These are phyloP conservation scores for Sporothrix luriei DNA, from an alignment of 2,329 filamentous ascomycete species.

Conservation along the genomic window DNA sequence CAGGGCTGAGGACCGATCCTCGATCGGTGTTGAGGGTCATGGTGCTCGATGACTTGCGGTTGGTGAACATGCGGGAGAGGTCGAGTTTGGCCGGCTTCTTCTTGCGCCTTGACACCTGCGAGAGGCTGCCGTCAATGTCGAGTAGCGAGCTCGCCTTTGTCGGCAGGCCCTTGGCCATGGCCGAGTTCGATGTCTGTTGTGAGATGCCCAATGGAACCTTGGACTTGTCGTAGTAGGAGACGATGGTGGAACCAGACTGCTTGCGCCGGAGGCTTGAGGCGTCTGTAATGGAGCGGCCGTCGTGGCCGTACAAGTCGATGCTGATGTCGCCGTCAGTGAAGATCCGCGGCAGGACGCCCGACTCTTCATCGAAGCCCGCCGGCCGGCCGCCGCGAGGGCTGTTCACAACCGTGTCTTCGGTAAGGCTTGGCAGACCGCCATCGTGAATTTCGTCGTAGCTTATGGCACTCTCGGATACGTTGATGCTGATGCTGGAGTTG, in stretches of 20 bases:
- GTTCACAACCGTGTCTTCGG: slow-evolving; percentile 38
- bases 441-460: slow-evolving; percentile 40
- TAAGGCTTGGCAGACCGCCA: slow-evolving; percentile 38
- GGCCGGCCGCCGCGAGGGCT: slow-evolving; percentile 37
- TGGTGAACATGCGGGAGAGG: slow-evolving; percentile 48
- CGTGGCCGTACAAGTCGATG: slow-evolving; percentile 33
- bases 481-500: slow-evolving; percentile 50
- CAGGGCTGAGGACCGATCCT: slow-evolving; percentile 44
- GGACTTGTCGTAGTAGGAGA: slow-evolving; percentile 59
- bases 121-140: slow-evolving; percentile 48
- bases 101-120: slow-evolving; percentile 42
- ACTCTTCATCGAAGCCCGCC: slow-evolving; percentile 52
- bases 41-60: slow-evolving; percentile 39
- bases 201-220: slow-evolving; percentile 60
- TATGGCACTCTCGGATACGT: slow-evolving; percentile 48
- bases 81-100: slow-evolving; percentile 56
- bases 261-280: slow-evolving; percentile 52
- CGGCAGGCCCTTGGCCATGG: slow-evolving; percentile 60
- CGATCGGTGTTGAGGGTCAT: slow-evolving; percentile 27
- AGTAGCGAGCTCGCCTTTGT: slow-evolving; percentile 49
- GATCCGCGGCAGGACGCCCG: slow-evolving; percentile 48
- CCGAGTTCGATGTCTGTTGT: slow-evolving; percentile 61
- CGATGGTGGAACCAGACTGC: slow-evolving; percentile 58
- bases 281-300: slow-evolving; percentile 44
- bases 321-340: slow-evolving; percentile 34